Evolutionary conservation across 192 early-diverging fungal species (phyloP), one percentile per base, ranked within the genome.

Genomic region (Spinellus fusiger): DNA sequence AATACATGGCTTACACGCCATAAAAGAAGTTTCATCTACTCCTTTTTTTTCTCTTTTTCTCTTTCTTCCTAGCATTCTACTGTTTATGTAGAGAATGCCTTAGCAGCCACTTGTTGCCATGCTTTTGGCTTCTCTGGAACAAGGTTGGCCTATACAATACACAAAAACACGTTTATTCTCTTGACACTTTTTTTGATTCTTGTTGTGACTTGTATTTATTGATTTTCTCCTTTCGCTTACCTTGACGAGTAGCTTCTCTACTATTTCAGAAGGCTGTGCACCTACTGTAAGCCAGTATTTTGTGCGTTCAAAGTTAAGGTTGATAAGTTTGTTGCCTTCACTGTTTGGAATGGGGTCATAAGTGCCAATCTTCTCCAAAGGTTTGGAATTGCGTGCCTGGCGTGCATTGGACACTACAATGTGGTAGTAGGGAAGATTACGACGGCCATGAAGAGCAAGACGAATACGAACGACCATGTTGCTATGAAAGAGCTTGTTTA

Each of bases 281-380:
- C 96, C 96, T 23, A 93, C 92, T 18, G 88, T 89, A 46, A 99
- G 74, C 96, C 96, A 99, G 73, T 99, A 95, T 73, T 98, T 95
- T 71, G 90, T 89, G 32, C 95, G 86, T 34, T 87, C 90, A 73
- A 86, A 79, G 65, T 95, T 86, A 51, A 96, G 75, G 33, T 89
- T 86, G 40, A 99, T 76, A 38, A 89, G 87, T 73, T 98, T 97
- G 53, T 84, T 74, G 22, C 88, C 87, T 16, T 86, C 72, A 15
- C 64, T 64, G 61, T 86, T 73, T n/a, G 94, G 91, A 46, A 93
- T 73, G 28, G 95, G 93, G 69, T 89, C 90, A 77, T 87, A 99
- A 25, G 87, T 91, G 62, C 96, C 96, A 29, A 99, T 78, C 57
- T 86, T 75, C 71, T 97, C 96, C 35, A 99, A 79, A 56, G 89